Base-by-base conservation (phyloP, 2,329 filamentous ascomycete genomes). In the Fusarium luffae region DNA sequence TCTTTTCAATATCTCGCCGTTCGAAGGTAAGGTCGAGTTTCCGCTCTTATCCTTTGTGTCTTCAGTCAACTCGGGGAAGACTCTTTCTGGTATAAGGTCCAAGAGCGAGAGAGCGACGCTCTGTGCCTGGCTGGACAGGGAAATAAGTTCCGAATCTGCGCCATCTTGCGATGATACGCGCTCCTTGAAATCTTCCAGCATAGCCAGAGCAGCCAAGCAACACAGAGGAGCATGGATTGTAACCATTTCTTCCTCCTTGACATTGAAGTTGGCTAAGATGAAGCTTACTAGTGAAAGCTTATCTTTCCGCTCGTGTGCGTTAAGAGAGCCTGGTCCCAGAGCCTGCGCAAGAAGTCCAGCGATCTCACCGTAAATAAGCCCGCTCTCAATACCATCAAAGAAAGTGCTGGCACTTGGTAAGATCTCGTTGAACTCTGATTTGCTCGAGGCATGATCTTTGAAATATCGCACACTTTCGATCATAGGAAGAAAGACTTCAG, bases 381-480 rank as follows among this genome's bases (percentile, higher is more conserved):
- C 92, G 74, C 94, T 97, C 80, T 99, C 96, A 41, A 98, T 95
- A 7, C 95, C 95, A 77, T 99, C 96, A 72, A 99, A 99, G 81
- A 99, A 99, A 42, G 96, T 91, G 76, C 92, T 97, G 7, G 95
- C 96, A 77, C 95, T 98, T 71, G 93, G 90, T 71, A 98, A 86
- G 4, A 98, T 94, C 78, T 99, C 96, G 16, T 89, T 86, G 66
- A 96, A 93, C 61, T 95, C 89, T 9, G 86, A 81, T 74, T 91
- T 91, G n/a, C 85, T 86, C 1, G 86, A 80, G 13, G 91, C 88
- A 54, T 83, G 83, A 27, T 83, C 82, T 78, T 94, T 90, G 81
- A 94, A 98, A 47, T 85, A 82, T 70, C 91, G 89, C 40, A 97
- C 90, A 73, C 91, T 97, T 76, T 90, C 87, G 73, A 99, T 88